Percentiles rank a stretch among this genome's conserved stretches.
Conservation (phyloP, 495 filamentous ascomycete genomes). For the Aspergillus egyptiacus region DNA sequence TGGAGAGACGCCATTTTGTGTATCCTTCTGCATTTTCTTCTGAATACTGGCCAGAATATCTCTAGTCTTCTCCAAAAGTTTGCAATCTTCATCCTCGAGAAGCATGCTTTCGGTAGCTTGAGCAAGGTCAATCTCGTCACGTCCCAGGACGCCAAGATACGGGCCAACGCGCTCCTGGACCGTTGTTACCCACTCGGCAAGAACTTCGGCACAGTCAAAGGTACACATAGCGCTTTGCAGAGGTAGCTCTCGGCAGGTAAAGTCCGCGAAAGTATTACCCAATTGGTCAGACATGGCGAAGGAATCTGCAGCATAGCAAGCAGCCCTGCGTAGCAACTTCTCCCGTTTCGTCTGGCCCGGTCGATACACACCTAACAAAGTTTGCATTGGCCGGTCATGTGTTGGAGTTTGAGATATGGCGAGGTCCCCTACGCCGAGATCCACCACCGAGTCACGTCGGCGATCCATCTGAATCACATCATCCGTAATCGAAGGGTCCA, state of each 20-base stretch:
- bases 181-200: constrained; percentile 93
- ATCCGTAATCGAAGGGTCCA: constrained; percentile 31
- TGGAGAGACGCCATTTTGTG: constrained; percentile 38
- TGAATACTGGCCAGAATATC: constrained; percentile 75
- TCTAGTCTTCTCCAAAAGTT: constrained; percentile 77
- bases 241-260: constrained; percentile 83
- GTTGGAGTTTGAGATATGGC: constrained; percentile 40
- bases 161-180: constrained; percentile 91
- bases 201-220: constrained; percentile 94
- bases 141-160: constrained; percentile 80
- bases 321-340: constrained; percentile 84
- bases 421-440: constrained; percentile 37
- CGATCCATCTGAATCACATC: constrained; percentile 15
- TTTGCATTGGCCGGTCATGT: constrained; percentile 33
- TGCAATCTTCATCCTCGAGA: constrained; percentile 86
- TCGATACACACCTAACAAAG: constrained; percentile 30
- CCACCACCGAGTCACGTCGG: constrained; percentile 36
- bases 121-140: constrained; percentile 67
- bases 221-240: constrained; percentile 88
- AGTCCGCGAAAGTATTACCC: constrained; percentile 80
- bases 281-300: constrained; percentile 84
- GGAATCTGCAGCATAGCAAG: constrained; percentile 90
- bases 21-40: constrained; percentile 64
- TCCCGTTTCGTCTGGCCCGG: constrained; percentile 60
- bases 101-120: constrained; percentile 82